Base-by-base conservation (phyloP, 2,329 filamentous ascomycete species). In the Ascochyta pisi region DNA sequence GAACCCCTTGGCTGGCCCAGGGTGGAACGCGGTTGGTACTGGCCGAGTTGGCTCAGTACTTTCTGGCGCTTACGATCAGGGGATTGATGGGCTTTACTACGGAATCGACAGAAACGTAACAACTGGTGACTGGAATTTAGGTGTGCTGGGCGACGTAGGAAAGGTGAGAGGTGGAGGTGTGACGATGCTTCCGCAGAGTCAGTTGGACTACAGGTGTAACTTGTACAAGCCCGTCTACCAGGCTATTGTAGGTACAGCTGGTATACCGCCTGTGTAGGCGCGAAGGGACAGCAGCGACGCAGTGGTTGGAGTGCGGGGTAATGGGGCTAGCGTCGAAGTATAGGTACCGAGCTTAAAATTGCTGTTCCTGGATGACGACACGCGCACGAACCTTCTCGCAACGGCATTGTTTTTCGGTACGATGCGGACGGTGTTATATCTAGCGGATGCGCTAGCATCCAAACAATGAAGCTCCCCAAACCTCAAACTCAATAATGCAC, bases 21-120 rank as follows among this genome's bases (percentile, higher is more conserved):
- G 67, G 1, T 71, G 68, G 68, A 66, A 64, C 38, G 42, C 50
- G 4, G 35, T 68, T 4, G 67, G 62, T 8, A 61, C 61, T 22
- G 67, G 64, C 5, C 41, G 23, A 19, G 50, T 53, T 16, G 61
- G 64, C 1, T 43, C 10, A 13, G 45, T 67, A 0, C 53, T 65
- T 22, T 51, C 39, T 7, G 64, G 64, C 10, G 56, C 60, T 2
- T 59, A 58, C 24, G 62, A 60, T 16, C 39, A 57, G 24, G 48
- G 37, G 0, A 19, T 24, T 13, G 61, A 57, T 34, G 62, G 62
- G 0, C 13, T 62, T 1, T 60, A 54, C 13, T 37, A 31, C 3
- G 37, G 52, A 7, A 19, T 24, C 10, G 59, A 54, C 29, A 54
- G 23, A 9, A 61, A 43, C 9, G 31, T 45, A 2, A 51, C 58